A percentile compares a stretch with the other conserved stretches of the same genome.
Conservation (phyloP, 352 stramenopile species). For the Hyaloperonospora brassicae region DNA sequence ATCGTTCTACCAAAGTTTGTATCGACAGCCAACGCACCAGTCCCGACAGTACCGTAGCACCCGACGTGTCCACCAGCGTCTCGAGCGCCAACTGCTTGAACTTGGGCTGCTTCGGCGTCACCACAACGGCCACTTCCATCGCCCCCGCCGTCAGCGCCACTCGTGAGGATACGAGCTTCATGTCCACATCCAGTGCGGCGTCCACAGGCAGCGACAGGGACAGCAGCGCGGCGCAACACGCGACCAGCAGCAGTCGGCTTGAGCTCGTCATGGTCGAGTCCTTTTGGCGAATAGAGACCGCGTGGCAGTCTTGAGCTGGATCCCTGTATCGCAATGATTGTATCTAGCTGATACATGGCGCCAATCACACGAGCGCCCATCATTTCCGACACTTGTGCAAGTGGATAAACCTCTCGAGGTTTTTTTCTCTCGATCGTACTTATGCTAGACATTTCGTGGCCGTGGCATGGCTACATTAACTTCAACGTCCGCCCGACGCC, state of each 20-base stretch:
- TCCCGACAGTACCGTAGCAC: constrained; percentile 43
- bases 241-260: constrained; percentile 19
- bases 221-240: constrained; percentile 21
- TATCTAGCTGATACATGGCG: background rate
- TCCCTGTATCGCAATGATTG: constrained; percentile 6
- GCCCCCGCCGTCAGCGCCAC: constrained; percentile 34
- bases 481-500: background rate
- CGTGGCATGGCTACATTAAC: no score
- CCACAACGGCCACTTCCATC: constrained; percentile 44
- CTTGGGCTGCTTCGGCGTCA: constrained; percentile 47
- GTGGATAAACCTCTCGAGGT: constrained; percentile 2
- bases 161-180: constrained; percentile 39
- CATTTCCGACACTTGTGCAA: background rate
- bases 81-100: constrained; percentile 55
- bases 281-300: constrained; percentile 23
- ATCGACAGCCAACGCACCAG: constrained; percentile 33
- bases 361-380: background rate
- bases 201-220: constrained; percentile 20
- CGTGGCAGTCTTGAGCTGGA: constrained; percentile 19
- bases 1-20: background rate
- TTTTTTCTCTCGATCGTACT: constrained; percentile 1
- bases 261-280: constrained; percentile 19
- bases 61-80: constrained; percentile 60
- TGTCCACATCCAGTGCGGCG: constrained; percentile 30
- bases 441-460: no score